Evolutionary conservation across 345 rosid genomes (phyloP), one percentile per base, ranked within the genome.

Genomic region (Brassica rapa): DNA sequence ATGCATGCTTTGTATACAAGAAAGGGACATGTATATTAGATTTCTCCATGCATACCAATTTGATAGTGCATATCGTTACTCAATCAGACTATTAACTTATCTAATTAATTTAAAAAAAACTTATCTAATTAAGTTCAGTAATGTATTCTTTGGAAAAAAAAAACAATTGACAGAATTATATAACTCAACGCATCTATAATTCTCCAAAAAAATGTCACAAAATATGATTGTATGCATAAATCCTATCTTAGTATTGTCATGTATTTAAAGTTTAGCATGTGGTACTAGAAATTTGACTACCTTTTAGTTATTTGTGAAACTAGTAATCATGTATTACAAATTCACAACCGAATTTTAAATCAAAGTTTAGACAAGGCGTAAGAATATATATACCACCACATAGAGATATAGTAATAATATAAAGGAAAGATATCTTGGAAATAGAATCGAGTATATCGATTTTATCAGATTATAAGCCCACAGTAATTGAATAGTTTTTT

Each of bases 401-500:
- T 23, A 21, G 15, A 62, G 69, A 76, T 76, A 62, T 53, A 77
- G 23, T 62, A 19, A 19, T 19, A 19, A 19, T 19, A 19, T 57
- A 3, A 19, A 62, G 43, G 29, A 70, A 14, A 55, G 8, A 27
- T 27, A 27, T 27, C 30, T 27, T 27, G 30, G 30, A 27, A 37
- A 37, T 7, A 37, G 41, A 2, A 39, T 12, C 68, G 27, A 62
- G 32, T 35, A 64, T 56, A 66, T 64, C 15, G 37, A 30, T 23
- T 51, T n/a, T 66, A 10, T 19, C 3, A 57, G 21, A 37, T 41
- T 21, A 11, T 29, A 5, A 76, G 69, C 65, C 80, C 84, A 71
- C 53, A 62, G 30, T 75, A 80, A 77, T 82, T 85, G 81, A 82
- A 84, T 75, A 23, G 75, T 68, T 73, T 80, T 4, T 63, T 49